Evolutionary conservation across 441 rosid genomes (phyloP), one percentile per base, ranked within the genome.

Genomic region (Populus trichocarpa): DNA sequence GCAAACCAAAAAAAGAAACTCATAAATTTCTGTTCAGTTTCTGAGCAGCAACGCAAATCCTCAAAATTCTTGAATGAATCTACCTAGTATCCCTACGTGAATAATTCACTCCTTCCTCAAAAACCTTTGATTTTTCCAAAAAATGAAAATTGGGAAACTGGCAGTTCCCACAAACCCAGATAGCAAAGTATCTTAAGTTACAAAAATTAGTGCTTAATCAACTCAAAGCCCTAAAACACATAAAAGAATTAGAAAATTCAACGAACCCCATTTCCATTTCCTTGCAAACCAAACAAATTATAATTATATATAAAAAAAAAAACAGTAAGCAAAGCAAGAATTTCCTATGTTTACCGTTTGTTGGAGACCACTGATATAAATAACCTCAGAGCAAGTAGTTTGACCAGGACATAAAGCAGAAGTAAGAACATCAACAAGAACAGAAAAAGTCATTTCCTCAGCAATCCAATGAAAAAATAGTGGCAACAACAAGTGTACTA

Each of bases 361-460:
- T 75, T 89, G 90, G 78, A 89, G 78, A 42, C 92, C 92, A 36
- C 67, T 86, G 61, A 87, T 78, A 72, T 87, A 89, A 72, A 89
- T 87, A 80, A 88, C 89, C 77, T 87, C 68, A 13, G 90, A 75
- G 40, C 92, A 89, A 67, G 89, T 83, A 38, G 86, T 74, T 14
- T 78, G 77, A 8, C 86, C 88, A 38, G 92, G 90, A 79, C 90
- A 89, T n/a, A 89, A 81, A 36, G 89, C 90, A 77, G 35, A 72
- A 42, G 90, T 83, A 26, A 81, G 79, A 75, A 89, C 86, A 81
- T 89, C 92, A 71, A 89, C 88, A 72, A 87, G 89, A 76, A 89
- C 88, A 36, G 92, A 87, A 72, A 89, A 90, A 13, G 92, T 89
- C 92, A 89, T 89, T 83, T 82, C 85, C 84, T 86, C 90, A 0